These are phyloP conservation scores for Dissophora ornata DNA, from an alignment of 192 early-diverging fungal genomes.

Conservation along the genomic window DNA sequence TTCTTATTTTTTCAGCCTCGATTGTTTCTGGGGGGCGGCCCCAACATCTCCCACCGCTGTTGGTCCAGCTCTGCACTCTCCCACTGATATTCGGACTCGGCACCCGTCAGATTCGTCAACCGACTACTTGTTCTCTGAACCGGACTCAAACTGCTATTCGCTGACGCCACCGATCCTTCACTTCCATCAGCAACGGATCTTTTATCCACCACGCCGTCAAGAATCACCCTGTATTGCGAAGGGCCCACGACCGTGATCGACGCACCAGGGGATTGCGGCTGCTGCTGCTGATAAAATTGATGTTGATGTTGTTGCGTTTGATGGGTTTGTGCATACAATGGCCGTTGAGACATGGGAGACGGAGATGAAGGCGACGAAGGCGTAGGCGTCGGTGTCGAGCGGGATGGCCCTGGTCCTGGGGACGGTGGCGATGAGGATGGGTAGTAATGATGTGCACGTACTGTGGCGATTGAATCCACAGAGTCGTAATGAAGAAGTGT, in stretches of 20 bases:
- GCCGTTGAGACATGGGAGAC: not conserved
- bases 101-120: slow-evolving; percentile 30
- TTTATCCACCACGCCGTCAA: not conserved
- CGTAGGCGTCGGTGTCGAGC: not conserved
- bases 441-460: slow-evolving; percentile 12
- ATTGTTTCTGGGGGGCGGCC: too few relatives aligned
- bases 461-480: slow-evolving; percentile 31
- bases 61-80: slow-evolving; percentile 36
- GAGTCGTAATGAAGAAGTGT: slow-evolving; percentile 27
- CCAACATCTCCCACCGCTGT: slow-evolving; percentile 47
- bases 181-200: not conserved
- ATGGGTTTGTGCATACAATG: slow-evolving; percentile 1
- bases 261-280: not conserved
- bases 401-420: not conserved
- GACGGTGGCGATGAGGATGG: slow-evolving; percentile 13
- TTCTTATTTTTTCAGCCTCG: too few relatives aligned
- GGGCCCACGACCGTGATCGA: slow-evolving; percentile 26
- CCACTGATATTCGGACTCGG: slow-evolving; percentile 43
- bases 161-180: not conserved
- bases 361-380: slow-evolving; percentile 5
- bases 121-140: slow-evolving; percentile 34
- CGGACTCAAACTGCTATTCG: slow-evolving; percentile 23
- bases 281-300: slow-evolving; percentile 3
- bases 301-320: slow-evolving; percentile 13
- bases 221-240: slow-evolving; percentile 21